These are phyloP conservation scores for Ascochyta lentis DNA, from an alignment of 2,329 filamentous ascomycete genomes.

Conservation along the genomic window DNA sequence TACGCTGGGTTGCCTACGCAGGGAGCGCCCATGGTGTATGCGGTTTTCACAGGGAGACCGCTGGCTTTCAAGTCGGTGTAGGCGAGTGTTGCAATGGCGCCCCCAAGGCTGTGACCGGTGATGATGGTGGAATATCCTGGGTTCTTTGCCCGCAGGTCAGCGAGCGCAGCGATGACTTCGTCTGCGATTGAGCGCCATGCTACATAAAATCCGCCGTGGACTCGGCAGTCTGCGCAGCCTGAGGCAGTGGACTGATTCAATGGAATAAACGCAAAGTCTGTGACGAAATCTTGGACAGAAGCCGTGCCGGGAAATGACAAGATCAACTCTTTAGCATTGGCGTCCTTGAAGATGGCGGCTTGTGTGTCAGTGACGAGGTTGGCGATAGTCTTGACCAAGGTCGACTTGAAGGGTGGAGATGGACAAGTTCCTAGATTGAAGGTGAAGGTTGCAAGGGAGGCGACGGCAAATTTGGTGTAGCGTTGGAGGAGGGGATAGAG, in stretches of 20 bases:
- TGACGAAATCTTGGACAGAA: conserved; percentile 21
- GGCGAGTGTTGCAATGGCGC: conserved; percentile 66
- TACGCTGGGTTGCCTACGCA: conserved; percentile 67
- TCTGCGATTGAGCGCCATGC: conserved; percentile 62
- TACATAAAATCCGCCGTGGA: conserved; percentile 64
- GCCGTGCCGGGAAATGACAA: conserved; percentile 22
- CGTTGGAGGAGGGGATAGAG: conserved; percentile 19
- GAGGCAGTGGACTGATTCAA: conserved; percentile 12
- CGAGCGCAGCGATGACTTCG: conserved; percentile 52
- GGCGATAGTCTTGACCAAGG: conserved; percentile 14
- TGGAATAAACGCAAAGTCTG: conserved; percentile 20
- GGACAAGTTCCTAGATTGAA: conserved; percentile 20
- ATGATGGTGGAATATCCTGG: conserved; percentile 61
- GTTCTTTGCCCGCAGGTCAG: conserved; percentile 52
- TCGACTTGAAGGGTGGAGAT: conserved; percentile 20
- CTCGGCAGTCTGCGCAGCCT: conserved; percentile 53
- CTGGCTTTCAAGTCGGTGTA: conserved; percentile 22
- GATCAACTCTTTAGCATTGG: conserved; percentile 17
- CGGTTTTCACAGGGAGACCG: conserved; percentile 6
- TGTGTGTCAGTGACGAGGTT: conserved; percentile 19
- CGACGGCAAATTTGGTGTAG: conserved; percentile 25
- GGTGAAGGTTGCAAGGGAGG: conserved; percentile 22
- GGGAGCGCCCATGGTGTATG: conserved; percentile 59
- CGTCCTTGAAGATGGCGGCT: conserved; percentile 22
- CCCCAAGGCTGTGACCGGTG: conserved; percentile 73